These are phyloP conservation scores for Ophiorrhiza pumila DNA, from an alignment of 257 asterid species.

Conservation along the genomic window DNA sequence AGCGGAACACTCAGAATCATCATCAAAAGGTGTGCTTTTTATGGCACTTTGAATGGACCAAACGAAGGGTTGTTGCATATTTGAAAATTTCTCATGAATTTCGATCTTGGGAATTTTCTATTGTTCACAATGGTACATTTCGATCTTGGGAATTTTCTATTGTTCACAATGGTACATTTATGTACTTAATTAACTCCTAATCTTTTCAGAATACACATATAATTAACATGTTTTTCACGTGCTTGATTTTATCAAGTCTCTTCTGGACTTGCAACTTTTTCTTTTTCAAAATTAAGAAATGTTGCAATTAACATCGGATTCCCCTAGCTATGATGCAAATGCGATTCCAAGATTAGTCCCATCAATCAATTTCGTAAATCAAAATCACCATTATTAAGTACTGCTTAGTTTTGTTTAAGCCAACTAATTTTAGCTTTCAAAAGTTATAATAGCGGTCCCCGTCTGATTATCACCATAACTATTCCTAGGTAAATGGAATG, in stretches of 20 bases:
- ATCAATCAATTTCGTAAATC: neutral
- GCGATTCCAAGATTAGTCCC: neutral
- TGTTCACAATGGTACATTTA: no score
- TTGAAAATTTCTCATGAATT: no score
- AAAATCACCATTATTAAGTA: neutral
- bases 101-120: no score
- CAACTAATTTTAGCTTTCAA: neutral
- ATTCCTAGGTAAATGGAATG: no score
- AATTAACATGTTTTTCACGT: constrained; percentile 6
- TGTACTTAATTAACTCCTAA: no score
- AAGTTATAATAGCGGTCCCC: neutral
- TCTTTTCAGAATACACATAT: no score
- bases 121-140: no score
- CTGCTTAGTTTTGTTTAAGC: neutral
- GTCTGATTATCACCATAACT: neutral
- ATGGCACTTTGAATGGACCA: neutral
- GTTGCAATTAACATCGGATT: neutral
- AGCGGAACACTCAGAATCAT: no score
- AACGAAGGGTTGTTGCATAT: neutral
- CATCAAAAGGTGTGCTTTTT: no score
- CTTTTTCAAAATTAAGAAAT: no score
- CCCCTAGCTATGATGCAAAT: neutral
- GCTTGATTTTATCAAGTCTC: neutral
- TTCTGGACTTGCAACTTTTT: no score
- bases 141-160: no score